A percentile compares a stretch with the other conserved stretches of the same genome.
These are phyloP conservation scores for Crithidia expoeki DNA, from an alignment of 208 protist genomes.

Conservation along the genomic window DNA sequence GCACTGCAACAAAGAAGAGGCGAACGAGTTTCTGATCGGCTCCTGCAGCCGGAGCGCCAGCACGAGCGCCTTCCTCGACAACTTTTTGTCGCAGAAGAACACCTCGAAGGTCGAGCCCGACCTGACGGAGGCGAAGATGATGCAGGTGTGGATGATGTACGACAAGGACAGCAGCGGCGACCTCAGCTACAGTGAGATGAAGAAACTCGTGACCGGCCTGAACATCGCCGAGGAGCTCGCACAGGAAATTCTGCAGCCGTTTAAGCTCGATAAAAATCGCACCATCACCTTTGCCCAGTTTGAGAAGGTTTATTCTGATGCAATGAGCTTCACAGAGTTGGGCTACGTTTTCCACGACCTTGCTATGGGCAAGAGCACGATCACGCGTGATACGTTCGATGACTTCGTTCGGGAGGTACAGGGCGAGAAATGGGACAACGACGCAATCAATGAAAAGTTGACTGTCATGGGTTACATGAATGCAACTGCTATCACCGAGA, in stretches of 20 bases:
- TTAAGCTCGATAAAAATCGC: slow-evolving; percentile 31
- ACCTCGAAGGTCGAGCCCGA: slow-evolving; percentile 32
- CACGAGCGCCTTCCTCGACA: slow-evolving; percentile 36
- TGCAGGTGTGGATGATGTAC: slow-evolving; percentile 75
- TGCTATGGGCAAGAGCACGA: slow-evolving; percentile 23
- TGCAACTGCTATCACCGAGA: slow-evolving; percentile 28
- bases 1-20: slow-evolving; percentile 45
- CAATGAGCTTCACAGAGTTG: slow-evolving; percentile 57
- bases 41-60: slow-evolving; percentile 46
- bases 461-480: slow-evolving; percentile 44
- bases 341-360: slow-evolving; percentile 54
- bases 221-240: slow-evolving; percentile 55
- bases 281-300: slow-evolving; percentile 52
- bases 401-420: slow-evolving; percentile 53
- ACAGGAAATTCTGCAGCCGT: slow-evolving; percentile 34
- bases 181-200: slow-evolving; percentile 49
- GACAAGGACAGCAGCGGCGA: slow-evolving; percentile 67
- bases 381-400: slow-evolving; percentile 53
- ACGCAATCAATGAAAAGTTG: slow-evolving; percentile 45
- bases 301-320: slow-evolving; percentile 45
- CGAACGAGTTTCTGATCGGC: slow-evolving; percentile 45
- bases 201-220: slow-evolving; percentile 47
- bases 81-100: slow-evolving; percentile 35
- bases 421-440: slow-evolving; percentile 42
- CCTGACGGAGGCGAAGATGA: slow-evolving; percentile 59